Conservation (phyloP, 768 basidiomycete species). For the Cytidiella melzeri region DNA sequence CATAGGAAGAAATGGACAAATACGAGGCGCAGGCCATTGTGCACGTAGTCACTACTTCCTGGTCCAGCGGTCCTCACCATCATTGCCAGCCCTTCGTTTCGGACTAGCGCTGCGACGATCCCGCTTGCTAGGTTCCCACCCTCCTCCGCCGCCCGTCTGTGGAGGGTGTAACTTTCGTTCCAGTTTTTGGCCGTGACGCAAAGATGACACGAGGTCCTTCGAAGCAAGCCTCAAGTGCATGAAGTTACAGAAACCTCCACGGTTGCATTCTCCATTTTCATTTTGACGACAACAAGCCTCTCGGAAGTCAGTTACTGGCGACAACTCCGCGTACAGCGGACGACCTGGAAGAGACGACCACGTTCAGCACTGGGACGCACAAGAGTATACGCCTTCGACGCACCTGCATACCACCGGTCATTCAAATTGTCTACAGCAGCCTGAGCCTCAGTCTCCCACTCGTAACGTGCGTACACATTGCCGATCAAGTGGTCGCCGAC, state of each 20-base stretch:
- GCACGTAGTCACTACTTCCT: no score
- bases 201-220: slow-evolving; percentile 70
- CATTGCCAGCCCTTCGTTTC: slow-evolving; percentile 46
- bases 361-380: background rate
- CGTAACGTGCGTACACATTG: slow-evolving; percentile 96
- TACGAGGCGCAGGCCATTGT: no score
- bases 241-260: slow-evolving; percentile 98
- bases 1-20: no score
- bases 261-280: slow-evolving; percentile 96
- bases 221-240: slow-evolving; percentile 93
- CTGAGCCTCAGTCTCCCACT: slow-evolving; percentile 98
- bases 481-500: slow-evolving; percentile 99
- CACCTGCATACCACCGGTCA: slow-evolving; percentile 97
- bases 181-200: slow-evolving; percentile 77
- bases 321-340: slow-evolving; percentile 94
- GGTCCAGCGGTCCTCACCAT: slow-evolving; percentile 63
- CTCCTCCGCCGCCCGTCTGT: slow-evolving; percentile 58
- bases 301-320: slow-evolving; percentile 97
- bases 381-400: slow-evolving; percentile 23
- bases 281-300: slow-evolving; percentile 99
- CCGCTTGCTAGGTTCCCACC: slow-evolving; percentile 78
- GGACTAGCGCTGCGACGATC: slow-evolving; percentile 75
- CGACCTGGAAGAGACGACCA: slow-evolving; percentile 49
- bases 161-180: slow-evolving; percentile 72
- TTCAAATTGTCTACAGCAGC: slow-evolving; percentile 89